Evolutionary conservation across 2,329 filamentous ascomycete species (phyloP).

Genomic region (Microascus cirrosus): DNA sequence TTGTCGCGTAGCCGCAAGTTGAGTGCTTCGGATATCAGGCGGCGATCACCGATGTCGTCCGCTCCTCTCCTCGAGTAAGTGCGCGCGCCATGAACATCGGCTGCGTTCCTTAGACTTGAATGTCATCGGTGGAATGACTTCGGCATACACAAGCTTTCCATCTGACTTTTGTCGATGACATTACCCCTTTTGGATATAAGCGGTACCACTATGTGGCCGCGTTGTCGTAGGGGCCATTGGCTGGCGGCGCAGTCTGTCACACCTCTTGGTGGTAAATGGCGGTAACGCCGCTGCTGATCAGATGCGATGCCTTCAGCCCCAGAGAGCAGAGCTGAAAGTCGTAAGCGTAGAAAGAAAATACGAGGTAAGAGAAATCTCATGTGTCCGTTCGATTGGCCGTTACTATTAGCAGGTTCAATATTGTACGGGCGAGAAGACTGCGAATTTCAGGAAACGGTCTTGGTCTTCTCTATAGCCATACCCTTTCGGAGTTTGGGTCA

Average conservation of each 20-base stretch:
- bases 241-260: neutral
- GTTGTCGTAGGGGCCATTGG: neutral
- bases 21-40: neutral
- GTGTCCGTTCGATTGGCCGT: no score
- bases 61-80: no score
- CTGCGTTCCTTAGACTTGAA: neutral
- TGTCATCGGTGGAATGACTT: neutral
- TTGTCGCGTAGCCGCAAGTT: neutral
- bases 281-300: neutral
- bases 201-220: neutral
- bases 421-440: no score
- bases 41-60: neutral
- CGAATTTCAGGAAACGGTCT: neutral
- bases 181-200: neutral
- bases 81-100: neutral
- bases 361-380: no score
- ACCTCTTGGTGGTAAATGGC: neutral
- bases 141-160: neutral
- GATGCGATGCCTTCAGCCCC: neutral
- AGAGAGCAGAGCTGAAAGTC: no score
- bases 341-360: no score
- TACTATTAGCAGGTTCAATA: no score
- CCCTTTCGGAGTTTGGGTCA: neutral
- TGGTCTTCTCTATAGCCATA: neutral
- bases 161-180: neutral